Evolutionary conservation across 805 yeast species (phyloP), one percentile per base, ranked within the genome.

Genomic region (Pichia rugopelliculosa): DNA sequence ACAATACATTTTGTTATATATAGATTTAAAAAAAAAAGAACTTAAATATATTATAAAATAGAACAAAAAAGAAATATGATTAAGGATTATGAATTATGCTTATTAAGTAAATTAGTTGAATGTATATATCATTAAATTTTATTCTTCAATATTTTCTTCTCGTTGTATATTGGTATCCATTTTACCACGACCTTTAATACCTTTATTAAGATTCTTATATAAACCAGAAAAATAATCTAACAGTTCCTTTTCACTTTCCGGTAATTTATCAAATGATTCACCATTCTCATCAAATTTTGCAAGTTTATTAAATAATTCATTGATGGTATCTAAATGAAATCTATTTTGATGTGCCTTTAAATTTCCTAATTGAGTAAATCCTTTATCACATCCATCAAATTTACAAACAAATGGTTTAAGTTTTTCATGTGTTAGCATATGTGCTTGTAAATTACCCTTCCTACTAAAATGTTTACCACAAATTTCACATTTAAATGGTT

Each of bases 301-400:
- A 52, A 85, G 66, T 55, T 73, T 77, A 49, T 72, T 76, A 1
- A 95, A 86, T 60, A 89, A 69, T 27, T 70, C 70, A 54, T 79
- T 79, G 53, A 91, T 71, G 0, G 95, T 82, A 15, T 77, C 77
- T 53, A 80, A 66, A 64, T 89, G 98, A 60, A 89, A 88, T 56
- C 90, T 74, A 66, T 90, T 91, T 61, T 90, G 98, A 65, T 91
- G 98, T 1, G 95, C 86, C 66, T 91, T 90, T 71, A 90, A 74
- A 60, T 90, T 90, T 3, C 97, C 97, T 57, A 90, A 72, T 68
- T 90, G 98, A 1, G 96, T 86, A 59, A 90, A 90, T 5, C 84
- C 75, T 67, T 88, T 89, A 55, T 77, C 80, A 67, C 97, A 90
- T 49, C 75, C 73, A 63, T 88, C 96, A 50, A 90, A 72, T 57